These are phyloP conservation scores for Trypanosoma cruzi DNA, from an alignment of 208 protist species.

Conservation along the genomic window DNA sequence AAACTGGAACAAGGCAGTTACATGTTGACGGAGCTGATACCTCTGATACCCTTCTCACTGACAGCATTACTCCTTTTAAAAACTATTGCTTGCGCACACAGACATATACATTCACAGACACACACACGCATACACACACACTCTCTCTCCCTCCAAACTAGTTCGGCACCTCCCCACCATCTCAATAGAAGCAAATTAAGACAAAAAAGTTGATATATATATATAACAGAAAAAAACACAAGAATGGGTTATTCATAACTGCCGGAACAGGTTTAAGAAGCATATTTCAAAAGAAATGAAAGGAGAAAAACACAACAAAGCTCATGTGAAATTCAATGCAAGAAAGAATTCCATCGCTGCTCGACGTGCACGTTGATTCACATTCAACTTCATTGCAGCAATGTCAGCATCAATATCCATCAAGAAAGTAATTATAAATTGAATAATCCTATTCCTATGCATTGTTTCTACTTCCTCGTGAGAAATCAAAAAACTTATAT, in stretches of 20 bases:
- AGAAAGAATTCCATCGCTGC: slow-evolving; percentile 48
- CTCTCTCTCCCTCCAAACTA: not conserved
- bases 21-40: slow-evolving; percentile 42
- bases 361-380: slow-evolving; percentile 39
- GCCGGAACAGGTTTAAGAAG: not conserved
- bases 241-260: not conserved
- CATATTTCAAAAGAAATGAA: slow-evolving; percentile 23
- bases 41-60: slow-evolving; percentile 8
- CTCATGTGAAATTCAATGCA: slow-evolving; percentile 17
- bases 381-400: slow-evolving; percentile 92
- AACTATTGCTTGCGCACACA: not conserved
- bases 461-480: slow-evolving; percentile 96
- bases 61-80: slow-evolving; percentile 10
- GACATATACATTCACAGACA: not conserved
- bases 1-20: slow-evolving; percentile 65
- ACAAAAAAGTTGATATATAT: not conserved
- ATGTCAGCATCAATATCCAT: slow-evolving; percentile 97
- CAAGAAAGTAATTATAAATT: slow-evolving; percentile 97
- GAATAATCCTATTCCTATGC: slow-evolving; percentile 94
- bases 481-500: slow-evolving; percentile 97
- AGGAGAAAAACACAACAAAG: not conserved
- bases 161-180: not conserved
- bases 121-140: too few species aligned
- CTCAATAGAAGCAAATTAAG: not conserved
- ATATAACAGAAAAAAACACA: not conserved